phyloP scores from a whole-genome alignment of 352 stramenopile species.

The Phytophthora aleatoria region DNA sequence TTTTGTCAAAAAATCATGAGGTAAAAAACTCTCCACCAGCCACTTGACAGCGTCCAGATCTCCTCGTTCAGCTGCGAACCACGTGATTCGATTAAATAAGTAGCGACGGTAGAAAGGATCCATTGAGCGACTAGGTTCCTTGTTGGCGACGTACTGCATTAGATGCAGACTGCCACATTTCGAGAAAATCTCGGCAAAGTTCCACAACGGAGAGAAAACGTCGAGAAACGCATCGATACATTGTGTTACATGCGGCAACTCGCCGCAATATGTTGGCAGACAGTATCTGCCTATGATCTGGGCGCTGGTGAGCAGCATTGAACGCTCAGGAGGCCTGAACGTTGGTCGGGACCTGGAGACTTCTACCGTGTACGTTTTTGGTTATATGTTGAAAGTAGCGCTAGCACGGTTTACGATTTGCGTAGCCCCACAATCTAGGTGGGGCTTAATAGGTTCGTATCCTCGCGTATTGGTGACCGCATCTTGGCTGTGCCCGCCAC shows the following conservation, averaged over 20 bases:
- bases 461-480: too few species aligned
- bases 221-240: slow-evolving; percentile 24
- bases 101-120: slow-evolving; percentile 22
- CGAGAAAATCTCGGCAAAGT: slow-evolving; percentile 14
- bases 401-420: too few species aligned
- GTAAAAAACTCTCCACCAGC: slow-evolving; percentile 15
- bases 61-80: slow-evolving; percentile 15
- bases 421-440: too few species aligned
- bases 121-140: slow-evolving; percentile 1
- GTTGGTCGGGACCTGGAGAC: too few species aligned
- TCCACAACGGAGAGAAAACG: slow-evolving; percentile 15
- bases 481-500: too few species aligned
- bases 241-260: slow-evolving; percentile 16
- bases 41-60: slow-evolving; percentile 17
- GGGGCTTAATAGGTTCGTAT: too few species aligned
- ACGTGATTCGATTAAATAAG: slow-evolving; percentile 15
- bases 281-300: slow-evolving; percentile 6
- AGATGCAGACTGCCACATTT: slow-evolving; percentile 11
- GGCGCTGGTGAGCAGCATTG: slow-evolving; percentile 9
- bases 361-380: too few species aligned
- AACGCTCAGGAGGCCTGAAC: too few species aligned
- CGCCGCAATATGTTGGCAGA: neutral
- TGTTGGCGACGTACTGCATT: slow-evolving; percentile 14
- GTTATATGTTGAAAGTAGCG: too few species aligned
- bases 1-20: slow-evolving; percentile 17